phyloP scores from a whole-genome alignment of 2,329 filamentous ascomycete species.

The Herpotrichia juniperi region DNA sequence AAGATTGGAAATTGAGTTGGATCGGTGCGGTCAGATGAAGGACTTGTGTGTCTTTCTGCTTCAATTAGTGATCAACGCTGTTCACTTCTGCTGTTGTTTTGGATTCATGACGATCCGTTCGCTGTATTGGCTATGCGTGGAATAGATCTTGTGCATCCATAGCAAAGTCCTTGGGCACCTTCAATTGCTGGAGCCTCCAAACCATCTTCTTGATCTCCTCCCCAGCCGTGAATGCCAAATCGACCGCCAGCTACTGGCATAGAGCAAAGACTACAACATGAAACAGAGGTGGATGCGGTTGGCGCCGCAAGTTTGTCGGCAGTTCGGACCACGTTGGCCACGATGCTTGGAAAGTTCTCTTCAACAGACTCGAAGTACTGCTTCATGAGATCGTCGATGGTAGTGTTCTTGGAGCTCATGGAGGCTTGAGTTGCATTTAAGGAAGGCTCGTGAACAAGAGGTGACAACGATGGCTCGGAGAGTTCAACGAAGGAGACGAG shows the following conservation, averaged over 20 bases:
- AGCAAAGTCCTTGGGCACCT: constrained; percentile 61
- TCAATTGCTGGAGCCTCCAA: constrained; percentile 29
- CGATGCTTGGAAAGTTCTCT: constrained; percentile 84
- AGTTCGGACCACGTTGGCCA: constrained; percentile 93
- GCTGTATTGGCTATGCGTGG: background rate
- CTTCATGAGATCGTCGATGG: constrained; percentile 88
- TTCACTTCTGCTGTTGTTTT: no score
- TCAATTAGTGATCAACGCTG: no score
- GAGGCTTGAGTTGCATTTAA: constrained; percentile 36
- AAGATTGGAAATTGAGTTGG: no score
- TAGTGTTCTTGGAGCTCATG: constrained; percentile 75
- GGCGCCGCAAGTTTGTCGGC: constrained; percentile 75
- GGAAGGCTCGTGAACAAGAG: constrained; percentile 40
- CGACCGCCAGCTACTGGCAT: constrained; percentile 68
- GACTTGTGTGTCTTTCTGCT: no score
- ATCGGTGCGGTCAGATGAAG: no score
- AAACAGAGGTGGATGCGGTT: constrained; percentile 28
- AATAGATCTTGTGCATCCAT: constrained; percentile 72
- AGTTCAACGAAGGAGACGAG: constrained; percentile 69
- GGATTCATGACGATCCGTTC: background rate
- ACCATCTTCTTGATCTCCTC: constrained; percentile 61
- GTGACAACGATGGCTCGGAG: constrained; percentile 57
- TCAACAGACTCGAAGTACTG: constrained; percentile 90
- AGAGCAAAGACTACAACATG: constrained; percentile 70
- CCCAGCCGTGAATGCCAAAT: constrained; percentile 66